Evolutionary conservation across 2,329 filamentous ascomycete species (phyloP).

Genomic region (Aureobasidium melanogenum): DNA sequence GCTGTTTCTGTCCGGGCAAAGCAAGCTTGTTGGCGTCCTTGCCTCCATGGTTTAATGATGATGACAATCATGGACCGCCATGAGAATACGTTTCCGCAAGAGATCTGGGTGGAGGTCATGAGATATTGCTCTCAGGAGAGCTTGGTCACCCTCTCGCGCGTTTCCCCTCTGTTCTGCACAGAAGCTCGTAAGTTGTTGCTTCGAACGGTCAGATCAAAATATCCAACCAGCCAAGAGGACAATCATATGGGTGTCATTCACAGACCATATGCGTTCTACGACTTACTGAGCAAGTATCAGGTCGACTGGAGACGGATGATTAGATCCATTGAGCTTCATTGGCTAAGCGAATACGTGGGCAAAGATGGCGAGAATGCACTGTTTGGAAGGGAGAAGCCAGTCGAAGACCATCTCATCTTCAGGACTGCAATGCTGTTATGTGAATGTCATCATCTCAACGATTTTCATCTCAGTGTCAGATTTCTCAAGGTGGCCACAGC

Average conservation of each 20-base stretch:
- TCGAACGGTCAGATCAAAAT: not conserved
- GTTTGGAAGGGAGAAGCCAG: not conserved
- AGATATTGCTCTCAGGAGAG: not conserved
- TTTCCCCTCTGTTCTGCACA: not conserved
- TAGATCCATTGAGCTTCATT: not conserved
- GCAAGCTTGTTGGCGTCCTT: not conserved
- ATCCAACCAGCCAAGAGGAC: not conserved
- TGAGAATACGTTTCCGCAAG: not conserved
- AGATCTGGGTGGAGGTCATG: not conserved
- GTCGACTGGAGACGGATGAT: not conserved
- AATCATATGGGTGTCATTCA: not conserved
- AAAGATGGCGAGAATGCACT: not conserved
- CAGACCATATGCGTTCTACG: not conserved
- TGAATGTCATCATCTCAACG: not conserved
- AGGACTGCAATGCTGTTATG: not conserved
- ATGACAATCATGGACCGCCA: not conserved
- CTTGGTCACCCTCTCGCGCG: not conserved
- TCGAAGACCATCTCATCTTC: not conserved
- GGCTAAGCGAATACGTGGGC: not conserved
- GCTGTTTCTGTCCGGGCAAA: not conserved
- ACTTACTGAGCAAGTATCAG: not conserved
- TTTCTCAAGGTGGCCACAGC: not conserved
- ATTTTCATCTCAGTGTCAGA: not conserved
- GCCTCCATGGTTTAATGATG: not conserved
- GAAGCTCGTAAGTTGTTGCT: not conserved